Base-by-base conservation (phyloP, 208 protist genomes). In the Angomonas ambiguus region DNA sequence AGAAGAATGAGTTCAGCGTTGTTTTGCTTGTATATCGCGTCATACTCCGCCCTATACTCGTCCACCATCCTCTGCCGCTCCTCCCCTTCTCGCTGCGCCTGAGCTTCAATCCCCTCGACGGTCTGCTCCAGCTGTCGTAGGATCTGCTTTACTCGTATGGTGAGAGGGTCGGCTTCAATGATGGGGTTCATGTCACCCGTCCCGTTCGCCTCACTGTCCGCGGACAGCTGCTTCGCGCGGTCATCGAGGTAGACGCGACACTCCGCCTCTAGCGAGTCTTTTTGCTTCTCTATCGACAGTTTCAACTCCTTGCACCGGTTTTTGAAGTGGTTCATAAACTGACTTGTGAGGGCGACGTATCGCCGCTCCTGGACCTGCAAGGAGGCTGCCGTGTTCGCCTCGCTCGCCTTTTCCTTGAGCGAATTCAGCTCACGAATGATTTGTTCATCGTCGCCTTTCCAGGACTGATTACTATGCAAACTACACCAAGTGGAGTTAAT, bases 1-100 rank as follows among this genome's bases (percentile, higher is more conserved):
- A 93, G 70, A 22, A 92, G 42, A 32, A 64, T 60, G 51, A 93
- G 72, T 78, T 95, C 86, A 18, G 76, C 80, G 27, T 33, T 78
- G 68, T 83, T 91, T 49, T 86, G 81, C 62, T 77, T 59, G 60
- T 62, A 78, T 13, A 71, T 69, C 0, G 18, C 38, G 2, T 65
- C 65, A 67, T 85, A 85, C 6, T 48, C 42, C 25, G 30, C 51
- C 2, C 64, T 41, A 34, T 55, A 31, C 31, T 28, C 65, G 13
- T 76, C 69, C 41, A 82, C 55, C 28, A 63, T 66, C 6, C n/a
- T 38, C 33, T 74, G 42, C 6, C 78, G 65, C 32, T 65, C 34
- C 25, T 77, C 81, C 11, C 72, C 45, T 25, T 67, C 63, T 27
- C 65, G 61, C 11, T n/a, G 20, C 41, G 82, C 62, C 45, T 76